Conservation (phyloP, 208 protist species). For the Leishmania turanica region DNA sequence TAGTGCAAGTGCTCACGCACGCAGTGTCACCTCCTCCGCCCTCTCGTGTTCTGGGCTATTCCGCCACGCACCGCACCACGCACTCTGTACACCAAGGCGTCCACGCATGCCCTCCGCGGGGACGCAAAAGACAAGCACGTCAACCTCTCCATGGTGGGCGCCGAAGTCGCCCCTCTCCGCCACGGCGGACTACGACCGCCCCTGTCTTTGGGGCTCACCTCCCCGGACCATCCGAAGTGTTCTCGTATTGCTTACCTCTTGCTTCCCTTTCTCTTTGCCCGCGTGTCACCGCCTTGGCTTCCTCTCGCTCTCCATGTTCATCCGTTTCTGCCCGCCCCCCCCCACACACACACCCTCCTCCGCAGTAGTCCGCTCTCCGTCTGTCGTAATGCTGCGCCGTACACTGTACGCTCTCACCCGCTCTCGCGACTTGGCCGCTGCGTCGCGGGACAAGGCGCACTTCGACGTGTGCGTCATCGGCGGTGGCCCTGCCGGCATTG, state of each 20-base stretch:
- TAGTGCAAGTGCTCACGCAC: not conserved
- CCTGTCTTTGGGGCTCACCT: not conserved
- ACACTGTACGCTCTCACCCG: not conserved
- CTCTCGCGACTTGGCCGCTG: constrained; percentile 28
- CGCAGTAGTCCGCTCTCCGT: not conserved
- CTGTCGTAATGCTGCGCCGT: constrained; percentile 13
- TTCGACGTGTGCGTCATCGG: constrained; percentile 88
- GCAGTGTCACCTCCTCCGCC: not conserved
- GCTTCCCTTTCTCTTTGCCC: not conserved
- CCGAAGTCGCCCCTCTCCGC: not conserved
- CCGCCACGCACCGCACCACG: not conserved
- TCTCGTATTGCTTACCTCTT: not conserved
- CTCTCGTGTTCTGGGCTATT: not conserved
- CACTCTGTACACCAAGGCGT: not conserved
- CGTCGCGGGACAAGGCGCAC: constrained; percentile 22
- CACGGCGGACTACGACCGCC: not conserved
- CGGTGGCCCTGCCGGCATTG: constrained; percentile 73
- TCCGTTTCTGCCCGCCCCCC: not conserved
- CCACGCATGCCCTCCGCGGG: no score
- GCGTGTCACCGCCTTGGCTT: not conserved
- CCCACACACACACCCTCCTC: not conserved
- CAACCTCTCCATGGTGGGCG: not conserved
- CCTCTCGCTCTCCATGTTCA: not conserved
- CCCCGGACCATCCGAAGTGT: not conserved
- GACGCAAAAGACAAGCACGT: not conserved